These are phyloP conservation scores for Chrysanthemum makinoi DNA, from an alignment of 129 eudicot species.

Conservation along the genomic window DNA sequence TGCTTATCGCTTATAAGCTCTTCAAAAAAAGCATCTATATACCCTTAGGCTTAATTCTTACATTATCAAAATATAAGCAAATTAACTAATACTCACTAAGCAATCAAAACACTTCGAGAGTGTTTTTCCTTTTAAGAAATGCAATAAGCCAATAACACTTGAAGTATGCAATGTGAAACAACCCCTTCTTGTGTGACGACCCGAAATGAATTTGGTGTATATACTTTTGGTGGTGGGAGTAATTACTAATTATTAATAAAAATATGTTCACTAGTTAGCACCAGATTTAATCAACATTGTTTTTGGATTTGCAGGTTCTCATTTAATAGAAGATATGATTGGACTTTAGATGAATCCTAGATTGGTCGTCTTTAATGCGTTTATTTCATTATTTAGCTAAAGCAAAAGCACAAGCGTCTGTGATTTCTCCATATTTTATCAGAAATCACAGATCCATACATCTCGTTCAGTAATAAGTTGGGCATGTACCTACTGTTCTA, in stretches of 20 bases:
- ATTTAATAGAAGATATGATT: constrained; percentile 20
- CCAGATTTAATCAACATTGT: not conserved
- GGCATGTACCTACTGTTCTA: constrained; percentile 14
- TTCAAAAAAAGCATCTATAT: no score
- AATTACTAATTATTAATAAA: not conserved
- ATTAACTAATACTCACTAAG: no score
- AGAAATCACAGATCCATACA: constrained; percentile 43
- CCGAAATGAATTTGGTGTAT: not conserved
- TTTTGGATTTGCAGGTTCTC: constrained; percentile 32
- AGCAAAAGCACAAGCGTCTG: constrained; percentile 25
- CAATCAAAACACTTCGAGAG: no score
- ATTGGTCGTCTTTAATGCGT: constrained; percentile 8
- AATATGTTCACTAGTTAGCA: not conserved
- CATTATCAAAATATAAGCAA: no score
- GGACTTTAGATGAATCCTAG: constrained; percentile 19
- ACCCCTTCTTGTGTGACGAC: not conserved
- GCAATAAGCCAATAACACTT: no score
- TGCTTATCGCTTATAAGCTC: no score
- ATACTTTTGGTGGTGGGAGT: no score
- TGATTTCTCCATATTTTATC: constrained; percentile 48
- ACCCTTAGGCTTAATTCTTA: no score
- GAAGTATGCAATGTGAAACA: no score
- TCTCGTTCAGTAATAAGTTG: constrained; percentile 35
- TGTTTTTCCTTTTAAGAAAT: no score
- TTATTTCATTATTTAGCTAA: constrained; percentile 38